Conservation (phyloP, 2,329 filamentous ascomycete genomes). For the Cercospora janseana region DNA sequence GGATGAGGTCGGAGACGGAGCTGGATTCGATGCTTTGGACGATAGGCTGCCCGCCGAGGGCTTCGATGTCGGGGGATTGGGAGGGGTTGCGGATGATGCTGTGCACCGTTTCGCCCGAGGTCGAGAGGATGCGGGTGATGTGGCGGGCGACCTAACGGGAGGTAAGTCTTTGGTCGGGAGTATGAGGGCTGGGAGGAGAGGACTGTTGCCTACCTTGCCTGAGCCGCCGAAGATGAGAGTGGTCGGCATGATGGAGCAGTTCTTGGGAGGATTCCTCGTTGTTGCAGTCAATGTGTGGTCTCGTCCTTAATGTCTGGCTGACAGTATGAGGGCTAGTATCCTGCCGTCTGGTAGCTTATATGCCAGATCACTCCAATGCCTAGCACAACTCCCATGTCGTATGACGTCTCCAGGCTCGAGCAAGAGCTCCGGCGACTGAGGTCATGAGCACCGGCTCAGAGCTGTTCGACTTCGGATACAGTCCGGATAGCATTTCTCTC, state of each 20-base stretch:
- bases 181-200: neutral
- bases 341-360: neutral
- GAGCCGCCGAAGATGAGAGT: constrained; percentile 40
- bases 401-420: constrained; percentile 3
- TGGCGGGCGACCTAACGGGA: constrained; percentile 39
- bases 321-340: too few relatives aligned
- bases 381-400: neutral
- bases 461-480: neutral
- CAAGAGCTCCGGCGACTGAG: neutral
- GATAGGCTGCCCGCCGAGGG: constrained; percentile 45
- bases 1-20: constrained; percentile 40
- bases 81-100: constrained; percentile 33
- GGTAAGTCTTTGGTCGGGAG: constrained; percentile 25
- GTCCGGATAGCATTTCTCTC: constrained; percentile 1
- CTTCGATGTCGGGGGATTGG: constrained; percentile 40
- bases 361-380: neutral
- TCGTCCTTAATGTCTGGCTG: too few relatives aligned
- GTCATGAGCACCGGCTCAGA: constrained; percentile 11
- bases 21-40: constrained; percentile 46
- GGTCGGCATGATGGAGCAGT: constrained; percentile 25
- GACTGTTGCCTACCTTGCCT: constrained; percentile 34
- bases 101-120: constrained; percentile 35
- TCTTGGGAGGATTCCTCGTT: neutral
- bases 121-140: constrained; percentile 35
- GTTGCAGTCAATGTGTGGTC: neutral